These are phyloP conservation scores for Solanum chmielewskii DNA, from an alignment of 257 asterid species.

Conservation along the genomic window DNA sequence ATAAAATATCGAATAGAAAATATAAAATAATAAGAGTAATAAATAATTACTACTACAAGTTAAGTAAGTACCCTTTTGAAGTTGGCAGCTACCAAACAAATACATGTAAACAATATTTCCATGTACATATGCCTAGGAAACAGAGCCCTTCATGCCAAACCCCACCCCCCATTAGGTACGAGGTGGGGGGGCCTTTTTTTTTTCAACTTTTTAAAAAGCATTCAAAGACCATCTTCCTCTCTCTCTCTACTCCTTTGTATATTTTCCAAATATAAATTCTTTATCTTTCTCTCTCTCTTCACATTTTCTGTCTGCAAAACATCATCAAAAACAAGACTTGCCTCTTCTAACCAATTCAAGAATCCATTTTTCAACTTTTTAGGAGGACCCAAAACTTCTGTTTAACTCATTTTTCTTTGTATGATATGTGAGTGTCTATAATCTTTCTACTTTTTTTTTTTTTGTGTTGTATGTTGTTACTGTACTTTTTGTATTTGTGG, in stretches of 20 bases:
- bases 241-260: not conserved
- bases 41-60: not conserved
- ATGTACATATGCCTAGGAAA: not conserved
- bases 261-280: not conserved
- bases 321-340: not conserved
- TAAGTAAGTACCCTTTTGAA: not conserved
- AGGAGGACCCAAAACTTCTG: not conserved
- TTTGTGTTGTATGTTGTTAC: not conserved
- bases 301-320: not conserved
- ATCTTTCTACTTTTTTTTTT: not conserved
- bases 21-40: no score
- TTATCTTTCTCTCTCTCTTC: not conserved
- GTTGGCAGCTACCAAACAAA: not conserved
- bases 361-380: not conserved
- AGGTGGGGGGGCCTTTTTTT: not conserved
- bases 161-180: not conserved
- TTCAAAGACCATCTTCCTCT: not conserved
- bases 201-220: constrained; percentile 18
- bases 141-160: not conserved
- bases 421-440: not conserved
- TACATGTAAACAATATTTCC: not conserved
- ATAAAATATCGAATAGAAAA: no score
- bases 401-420: not conserved
- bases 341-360: not conserved
- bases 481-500: not conserved